phyloP scores from a whole-genome alignment of 441 rosid species.

The Adansonia rubrostipa region DNA sequence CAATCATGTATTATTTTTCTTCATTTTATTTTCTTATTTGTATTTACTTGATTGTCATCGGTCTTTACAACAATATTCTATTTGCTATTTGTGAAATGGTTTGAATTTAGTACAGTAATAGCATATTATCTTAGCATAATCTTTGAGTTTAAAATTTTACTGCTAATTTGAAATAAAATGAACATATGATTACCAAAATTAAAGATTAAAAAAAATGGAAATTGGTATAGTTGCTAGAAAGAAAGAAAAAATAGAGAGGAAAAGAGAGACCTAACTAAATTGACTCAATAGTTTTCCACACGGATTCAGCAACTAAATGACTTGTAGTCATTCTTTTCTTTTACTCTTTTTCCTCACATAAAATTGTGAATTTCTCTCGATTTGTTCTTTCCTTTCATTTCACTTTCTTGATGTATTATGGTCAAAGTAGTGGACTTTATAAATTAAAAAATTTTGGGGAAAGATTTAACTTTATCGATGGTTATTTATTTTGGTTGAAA shows the following conservation, averaged over 20 bases:
- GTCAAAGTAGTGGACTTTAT: not conserved
- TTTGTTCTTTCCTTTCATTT: not conserved
- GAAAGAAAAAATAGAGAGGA: not conserved
- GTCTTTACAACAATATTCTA: too few species aligned
- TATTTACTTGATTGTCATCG: too few species aligned
- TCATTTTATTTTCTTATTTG: too few species aligned
- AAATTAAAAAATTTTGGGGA: not conserved
- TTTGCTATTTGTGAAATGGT: too few species aligned
- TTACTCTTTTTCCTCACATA: not conserved
- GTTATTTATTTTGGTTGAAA: too few species aligned
- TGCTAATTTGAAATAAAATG: too few species aligned
- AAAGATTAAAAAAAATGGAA: not conserved
- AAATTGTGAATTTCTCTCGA: not conserved
- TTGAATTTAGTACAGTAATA: too few species aligned
- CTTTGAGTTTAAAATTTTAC: too few species aligned
- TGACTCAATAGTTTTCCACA: constrained; percentile 51
- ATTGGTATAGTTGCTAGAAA: not conserved
- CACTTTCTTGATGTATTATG: not conserved
- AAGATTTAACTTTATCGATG: too few species aligned
- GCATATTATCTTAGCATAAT: too few species aligned
- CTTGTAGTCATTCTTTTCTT: constrained; percentile 34
- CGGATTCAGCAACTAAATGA: constrained; percentile 48
- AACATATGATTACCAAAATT: too few species aligned
- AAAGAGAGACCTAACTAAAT: constrained; percentile 43
- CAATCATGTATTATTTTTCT: too few species aligned